Evolutionary conservation across 192 early-diverging fungal species (phyloP).

Genomic region (Lunasporangiospora selenospora): DNA sequence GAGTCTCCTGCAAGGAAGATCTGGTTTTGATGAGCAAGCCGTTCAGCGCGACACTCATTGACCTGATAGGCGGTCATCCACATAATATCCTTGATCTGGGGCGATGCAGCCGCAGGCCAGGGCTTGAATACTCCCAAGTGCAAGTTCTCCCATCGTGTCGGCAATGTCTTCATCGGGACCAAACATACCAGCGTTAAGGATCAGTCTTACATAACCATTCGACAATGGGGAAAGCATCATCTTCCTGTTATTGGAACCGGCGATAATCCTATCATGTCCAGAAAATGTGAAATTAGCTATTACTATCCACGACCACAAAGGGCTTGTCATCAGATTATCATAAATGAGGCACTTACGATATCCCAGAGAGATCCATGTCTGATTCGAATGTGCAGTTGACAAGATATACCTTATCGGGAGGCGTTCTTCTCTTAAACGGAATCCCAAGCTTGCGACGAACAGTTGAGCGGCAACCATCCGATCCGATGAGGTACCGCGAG

Average conservation of each 20-base stretch:
- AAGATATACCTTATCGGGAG: slow-evolving; percentile 35
- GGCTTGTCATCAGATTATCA: background rate
- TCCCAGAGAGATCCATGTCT: slow-evolving; percentile 8
- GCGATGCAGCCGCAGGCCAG: slow-evolving; percentile 11
- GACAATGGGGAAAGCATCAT: slow-evolving; percentile 39
- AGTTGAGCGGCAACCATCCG: slow-evolving; percentile 38
- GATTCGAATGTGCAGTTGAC: slow-evolving; percentile 30
- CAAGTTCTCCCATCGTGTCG: too few species aligned
- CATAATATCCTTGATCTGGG: slow-evolving; percentile 8
- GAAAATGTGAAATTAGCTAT: too few species aligned
- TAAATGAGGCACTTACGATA: slow-evolving; percentile 25
- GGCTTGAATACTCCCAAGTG: slow-evolving; percentile 12
- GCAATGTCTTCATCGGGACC: slow-evolving; percentile 16
- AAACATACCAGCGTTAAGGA: slow-evolving; percentile 17
- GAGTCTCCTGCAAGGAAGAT: slow-evolving; percentile 58
- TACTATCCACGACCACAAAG: background rate
- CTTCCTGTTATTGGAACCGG: slow-evolving; percentile 33
- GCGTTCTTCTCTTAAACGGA: slow-evolving; percentile 24
- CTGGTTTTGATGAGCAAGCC: slow-evolving; percentile 25
- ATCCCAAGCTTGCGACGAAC: slow-evolving; percentile 44
- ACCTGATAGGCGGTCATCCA: slow-evolving; percentile 36
- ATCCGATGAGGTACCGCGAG: slow-evolving; percentile 33
- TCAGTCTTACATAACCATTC: slow-evolving; percentile 23
- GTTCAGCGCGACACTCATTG: slow-evolving; percentile 30
- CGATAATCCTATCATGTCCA: slow-evolving; percentile 30